Conservation (phyloP, 2,329 filamentous ascomycete genomes). For the Simplicillium aogashimaense region DNA sequence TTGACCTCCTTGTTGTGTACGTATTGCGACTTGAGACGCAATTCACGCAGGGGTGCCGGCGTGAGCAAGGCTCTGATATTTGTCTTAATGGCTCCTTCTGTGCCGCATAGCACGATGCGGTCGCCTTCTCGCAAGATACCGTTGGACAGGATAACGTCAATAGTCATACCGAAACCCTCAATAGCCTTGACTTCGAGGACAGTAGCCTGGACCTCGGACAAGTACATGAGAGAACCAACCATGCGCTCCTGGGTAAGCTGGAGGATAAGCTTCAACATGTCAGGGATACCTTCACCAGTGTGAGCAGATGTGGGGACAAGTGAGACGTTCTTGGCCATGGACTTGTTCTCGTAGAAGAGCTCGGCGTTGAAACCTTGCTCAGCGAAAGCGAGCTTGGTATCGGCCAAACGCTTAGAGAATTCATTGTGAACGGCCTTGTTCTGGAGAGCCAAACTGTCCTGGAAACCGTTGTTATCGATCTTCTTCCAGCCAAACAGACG, state of each 20-base stretch:
- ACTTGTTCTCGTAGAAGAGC: conserved; percentile 96
- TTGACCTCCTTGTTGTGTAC: conserved; percentile 99
- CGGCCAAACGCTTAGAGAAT: conserved; percentile 79
- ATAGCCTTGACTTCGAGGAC: conserved; percentile 99
- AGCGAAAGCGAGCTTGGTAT: conserved; percentile 87
- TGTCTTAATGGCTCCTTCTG: conserved; percentile 90
- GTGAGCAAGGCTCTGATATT: conserved; percentile 93
- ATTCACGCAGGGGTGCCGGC: conserved; percentile 82
- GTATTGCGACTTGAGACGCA: conserved; percentile 91
- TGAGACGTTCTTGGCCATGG: conserved; percentile 89
- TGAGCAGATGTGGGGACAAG: conserved; percentile 93
- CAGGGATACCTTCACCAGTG: conserved; percentile 97
- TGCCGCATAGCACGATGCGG: conserved; percentile 87
- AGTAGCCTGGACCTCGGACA: conserved; percentile 94
- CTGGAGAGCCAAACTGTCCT: conserved; percentile 81
- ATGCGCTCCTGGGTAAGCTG: conserved; percentile 94
- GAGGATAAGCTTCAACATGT: conserved; percentile 93
- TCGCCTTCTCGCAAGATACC: conserved; percentile 92
- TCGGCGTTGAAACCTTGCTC: conserved; percentile 98
- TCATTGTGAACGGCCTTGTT: conserved; percentile 90
- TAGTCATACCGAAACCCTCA: conserved; percentile 96
- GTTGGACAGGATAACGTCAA: conserved; percentile 94
- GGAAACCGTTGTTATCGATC: conserved; percentile 97
- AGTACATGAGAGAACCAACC: conserved; percentile 95
- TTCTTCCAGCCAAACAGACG: conserved; percentile 98